These are phyloP conservation scores for Typha latifolia DNA, from an alignment of 176 grass and related monocot species.

Conservation along the genomic window DNA sequence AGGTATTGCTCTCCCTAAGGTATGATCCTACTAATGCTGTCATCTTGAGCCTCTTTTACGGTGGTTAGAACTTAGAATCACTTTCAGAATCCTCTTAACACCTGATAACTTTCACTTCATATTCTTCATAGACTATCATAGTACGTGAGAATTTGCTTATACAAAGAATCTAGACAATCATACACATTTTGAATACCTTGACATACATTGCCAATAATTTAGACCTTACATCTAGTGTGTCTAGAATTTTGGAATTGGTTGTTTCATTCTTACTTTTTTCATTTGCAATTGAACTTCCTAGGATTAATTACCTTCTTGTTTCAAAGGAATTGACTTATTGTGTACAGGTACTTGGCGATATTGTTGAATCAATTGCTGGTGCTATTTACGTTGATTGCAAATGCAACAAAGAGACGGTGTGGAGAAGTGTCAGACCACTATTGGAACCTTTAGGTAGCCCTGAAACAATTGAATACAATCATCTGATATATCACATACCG, in stretches of 20 bases:
- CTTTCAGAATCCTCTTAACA: no score
- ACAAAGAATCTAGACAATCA: no score
- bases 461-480: conserved; percentile 42
- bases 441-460: conserved; percentile 60
- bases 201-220: no score
- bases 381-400: not conserved
- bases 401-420: conserved; percentile 39
- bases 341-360: conserved; percentile 60
- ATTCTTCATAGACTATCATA: no score
- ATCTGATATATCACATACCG: no score
- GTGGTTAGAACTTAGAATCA: no score
- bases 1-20: conserved; percentile 66
- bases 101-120: no score
- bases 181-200: no score
- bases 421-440: conserved; percentile 44
- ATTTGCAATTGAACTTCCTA: no score
- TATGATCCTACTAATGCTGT: not conserved
- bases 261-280: not conserved
- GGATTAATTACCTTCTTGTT: not conserved
- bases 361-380: conserved; percentile 60
- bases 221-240: no score
- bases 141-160: no score
- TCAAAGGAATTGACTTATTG: not conserved
- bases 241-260: not conserved
- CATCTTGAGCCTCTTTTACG: no score